A percentile compares a stretch with the other conserved stretches of the same genome.
Conservation (phyloP, 495 filamentous ascomycete species). For the Penicillium robsamsonii region DNA sequence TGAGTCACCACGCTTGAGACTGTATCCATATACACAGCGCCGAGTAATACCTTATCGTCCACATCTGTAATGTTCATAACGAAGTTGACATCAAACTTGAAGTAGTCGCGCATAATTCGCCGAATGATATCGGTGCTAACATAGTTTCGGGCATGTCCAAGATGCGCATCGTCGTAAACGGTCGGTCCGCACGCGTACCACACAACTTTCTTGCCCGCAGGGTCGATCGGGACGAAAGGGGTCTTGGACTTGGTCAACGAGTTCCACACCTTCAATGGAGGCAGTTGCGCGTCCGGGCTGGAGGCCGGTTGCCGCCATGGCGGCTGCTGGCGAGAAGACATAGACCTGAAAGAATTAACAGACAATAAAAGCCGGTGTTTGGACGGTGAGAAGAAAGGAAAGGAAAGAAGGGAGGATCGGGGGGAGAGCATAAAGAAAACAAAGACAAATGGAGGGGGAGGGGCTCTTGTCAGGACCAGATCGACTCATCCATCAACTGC, state of each 20-base stretch:
- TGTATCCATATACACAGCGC: neutral
- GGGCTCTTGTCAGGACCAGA: conserved; percentile 20
- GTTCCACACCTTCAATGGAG: conserved; percentile 60
- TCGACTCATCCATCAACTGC: conserved; percentile 16
- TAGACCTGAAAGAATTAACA: conserved; percentile 16
- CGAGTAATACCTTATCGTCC: conserved; percentile 72
- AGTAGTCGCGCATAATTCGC: conserved; percentile 81
- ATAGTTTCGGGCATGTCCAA: conserved; percentile 93
- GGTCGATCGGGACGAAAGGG: conserved; percentile 72
- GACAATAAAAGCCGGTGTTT: conserved; percentile 18
- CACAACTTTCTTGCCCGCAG: conserved; percentile 62
- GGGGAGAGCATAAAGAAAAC: conserved; percentile 32
- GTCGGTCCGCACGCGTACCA: conserved; percentile 95
- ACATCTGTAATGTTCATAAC: conserved; percentile 97
- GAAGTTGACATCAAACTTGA: conserved; percentile 81
- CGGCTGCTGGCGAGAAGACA: conserved; percentile 48
- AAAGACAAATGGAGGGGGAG: conserved; percentile 24
- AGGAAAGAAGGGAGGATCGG: conserved; percentile 22
- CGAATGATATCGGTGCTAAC: conserved; percentile 90
- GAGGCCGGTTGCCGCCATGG: conserved; percentile 46
- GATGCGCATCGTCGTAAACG: conserved; percentile 86
- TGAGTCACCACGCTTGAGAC: conserved; percentile 10
- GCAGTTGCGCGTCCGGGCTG: conserved; percentile 34
- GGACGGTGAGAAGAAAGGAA: conserved; percentile 14
- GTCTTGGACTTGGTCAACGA: conserved; percentile 71